A percentile compares a stretch with the other conserved stretches of the same genome.
Conservation (phyloP, 352 stramenopile genomes). For the Globisporangium sylvaticum region DNA sequence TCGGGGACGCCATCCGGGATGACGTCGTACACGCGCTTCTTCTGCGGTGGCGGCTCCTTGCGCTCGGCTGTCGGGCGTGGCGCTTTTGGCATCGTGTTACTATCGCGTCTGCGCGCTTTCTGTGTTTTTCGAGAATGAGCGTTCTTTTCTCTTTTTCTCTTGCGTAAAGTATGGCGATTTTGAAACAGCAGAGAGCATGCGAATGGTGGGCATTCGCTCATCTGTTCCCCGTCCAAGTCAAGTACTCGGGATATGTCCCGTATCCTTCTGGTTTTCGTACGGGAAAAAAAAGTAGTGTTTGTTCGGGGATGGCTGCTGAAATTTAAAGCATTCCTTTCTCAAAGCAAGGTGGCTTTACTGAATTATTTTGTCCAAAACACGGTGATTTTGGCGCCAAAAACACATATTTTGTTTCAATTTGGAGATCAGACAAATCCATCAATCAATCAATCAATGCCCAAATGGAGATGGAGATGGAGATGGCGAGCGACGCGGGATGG, state of each 20-base stretch:
- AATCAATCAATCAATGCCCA: neutral
- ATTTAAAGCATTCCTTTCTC: no score
- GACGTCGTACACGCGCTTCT: slow-evolving; percentile 8
- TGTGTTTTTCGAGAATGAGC: neutral
- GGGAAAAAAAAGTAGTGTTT: no score
- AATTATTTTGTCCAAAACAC: neutral
- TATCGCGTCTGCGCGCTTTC: neutral
- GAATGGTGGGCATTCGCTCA: neutral
- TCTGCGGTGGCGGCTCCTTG: neutral
- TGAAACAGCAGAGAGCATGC: neutral
- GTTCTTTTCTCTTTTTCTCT: neutral
- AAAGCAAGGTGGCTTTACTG: neutral
- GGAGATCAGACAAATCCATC: no score
- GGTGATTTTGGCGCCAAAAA: neutral
- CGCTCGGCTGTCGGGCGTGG: neutral
- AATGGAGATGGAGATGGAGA: slow-evolving; percentile 9
- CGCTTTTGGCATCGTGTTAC: neutral
- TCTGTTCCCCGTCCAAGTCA: neutral
- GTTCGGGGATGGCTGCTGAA: no score
- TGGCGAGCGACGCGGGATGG: slow-evolving; percentile 32
- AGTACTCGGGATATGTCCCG: no score
- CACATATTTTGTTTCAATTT: neutral
- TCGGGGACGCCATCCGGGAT: slow-evolving; percentile 10
- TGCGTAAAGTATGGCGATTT: slow-evolving; percentile 4
- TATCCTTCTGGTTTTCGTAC: neutral